These are phyloP conservation scores for Plasmodium relictum DNA, from an alignment of 169 alveolate genomes.

Conservation along the genomic window DNA sequence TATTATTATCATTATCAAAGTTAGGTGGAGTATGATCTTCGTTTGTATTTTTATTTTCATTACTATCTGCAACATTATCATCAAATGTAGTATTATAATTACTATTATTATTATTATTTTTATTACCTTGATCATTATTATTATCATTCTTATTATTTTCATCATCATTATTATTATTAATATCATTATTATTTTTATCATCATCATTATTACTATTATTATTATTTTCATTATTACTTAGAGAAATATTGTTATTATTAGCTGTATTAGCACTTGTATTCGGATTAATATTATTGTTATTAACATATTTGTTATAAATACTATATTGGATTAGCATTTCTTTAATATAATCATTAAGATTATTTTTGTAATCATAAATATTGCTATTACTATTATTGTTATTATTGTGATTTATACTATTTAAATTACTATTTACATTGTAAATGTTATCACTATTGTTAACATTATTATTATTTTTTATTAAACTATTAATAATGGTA, in stretches of 20 bases:
- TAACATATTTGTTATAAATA: not conserved
- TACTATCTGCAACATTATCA: not conserved
- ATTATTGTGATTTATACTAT: not conserved
- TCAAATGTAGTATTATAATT: not conserved
- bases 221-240: not conserved
- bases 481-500: too few species aligned
- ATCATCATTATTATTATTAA: not conserved
- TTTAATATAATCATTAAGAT: not conserved
- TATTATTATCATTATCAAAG: not conserved
- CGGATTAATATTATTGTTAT: not conserved
- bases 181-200: not conserved
- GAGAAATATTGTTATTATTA: not conserved
- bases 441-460: not conserved
- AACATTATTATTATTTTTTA: not conserved
- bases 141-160: not conserved
- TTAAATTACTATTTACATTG: not conserved
- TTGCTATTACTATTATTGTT: not conserved
- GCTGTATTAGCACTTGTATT: not conserved
- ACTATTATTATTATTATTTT: not conserved
- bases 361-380: not conserved
- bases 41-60: not conserved
- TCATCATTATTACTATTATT: not conserved
- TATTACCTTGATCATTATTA: not conserved
- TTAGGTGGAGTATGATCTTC: not conserved
- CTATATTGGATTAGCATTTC: constrained; percentile 11